Conservation (phyloP, 305 asterid species). For the Rubia peregrina region DNA sequence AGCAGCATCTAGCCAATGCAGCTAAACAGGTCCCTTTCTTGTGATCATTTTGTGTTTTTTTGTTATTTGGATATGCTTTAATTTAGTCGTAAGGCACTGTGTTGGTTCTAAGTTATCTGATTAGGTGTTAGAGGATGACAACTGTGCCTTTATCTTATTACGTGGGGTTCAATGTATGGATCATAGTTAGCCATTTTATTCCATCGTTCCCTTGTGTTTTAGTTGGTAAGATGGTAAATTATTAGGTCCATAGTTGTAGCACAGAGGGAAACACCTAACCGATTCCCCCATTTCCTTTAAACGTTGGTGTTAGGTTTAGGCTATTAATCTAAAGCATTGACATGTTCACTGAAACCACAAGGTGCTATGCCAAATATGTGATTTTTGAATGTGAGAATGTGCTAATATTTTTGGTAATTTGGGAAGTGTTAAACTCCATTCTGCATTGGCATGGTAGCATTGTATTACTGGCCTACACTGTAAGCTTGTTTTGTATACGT, state of each 20-base stretch:
- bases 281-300: not conserved
- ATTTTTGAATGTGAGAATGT: not conserved
- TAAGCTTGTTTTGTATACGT: not conserved
- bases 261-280: not conserved
- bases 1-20: conserved; percentile 72
- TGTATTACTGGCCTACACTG: not conserved
- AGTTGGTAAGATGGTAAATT: not conserved
- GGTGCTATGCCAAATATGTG: not conserved
- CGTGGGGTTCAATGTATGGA: not conserved
- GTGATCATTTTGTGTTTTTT: not conserved
- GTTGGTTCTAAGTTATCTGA: not conserved
- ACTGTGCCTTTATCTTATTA: not conserved
- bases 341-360: not conserved
- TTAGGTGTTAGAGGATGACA: not conserved
- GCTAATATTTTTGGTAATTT: not conserved
- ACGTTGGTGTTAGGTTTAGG: not conserved
- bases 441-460: not conserved
- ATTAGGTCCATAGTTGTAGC: not conserved
- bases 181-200: not conserved
- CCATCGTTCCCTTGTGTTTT: not conserved
- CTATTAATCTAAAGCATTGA: not conserved
- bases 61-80: not conserved
- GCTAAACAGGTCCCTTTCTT: conserved; percentile 61
- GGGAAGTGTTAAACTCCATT: not conserved
- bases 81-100: not conserved